phyloP scores from a whole-genome alignment of 805 yeast genomes.

The Ogataea siamensis region DNA sequence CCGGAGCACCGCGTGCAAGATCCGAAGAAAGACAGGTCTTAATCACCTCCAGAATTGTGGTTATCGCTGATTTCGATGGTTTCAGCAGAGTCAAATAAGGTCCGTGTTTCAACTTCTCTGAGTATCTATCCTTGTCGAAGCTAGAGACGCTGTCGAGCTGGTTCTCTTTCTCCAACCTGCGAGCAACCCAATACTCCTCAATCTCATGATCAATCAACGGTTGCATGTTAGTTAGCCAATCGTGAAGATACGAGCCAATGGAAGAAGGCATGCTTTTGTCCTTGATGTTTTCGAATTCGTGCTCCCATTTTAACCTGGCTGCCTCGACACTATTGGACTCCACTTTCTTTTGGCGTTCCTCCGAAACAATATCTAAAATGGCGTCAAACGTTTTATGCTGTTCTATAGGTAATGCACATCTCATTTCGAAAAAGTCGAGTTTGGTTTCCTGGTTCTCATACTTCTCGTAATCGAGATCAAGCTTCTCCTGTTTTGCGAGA shows the following conservation, averaged over 20 bases:
- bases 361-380: slow-evolving; percentile 67
- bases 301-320: slow-evolving; percentile 86
- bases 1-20: slow-evolving; percentile 74
- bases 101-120: slow-evolving; percentile 57
- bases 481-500: slow-evolving; percentile 22
- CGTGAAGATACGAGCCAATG: slow-evolving; percentile 73
- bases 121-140: slow-evolving; percentile 23
- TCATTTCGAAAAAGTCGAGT: slow-evolving; percentile 64
- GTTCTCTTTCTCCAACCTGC: slow-evolving; percentile 30
- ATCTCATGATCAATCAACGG: slow-evolving; percentile 72
- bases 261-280: slow-evolving; percentile 49
- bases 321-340: slow-evolving; percentile 82
- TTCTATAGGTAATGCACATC: slow-evolving; percentile 47
- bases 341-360: slow-evolving; percentile 68
- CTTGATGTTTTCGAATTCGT: slow-evolving; percentile 56
- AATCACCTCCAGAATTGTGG: slow-evolving; percentile 78
- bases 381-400: slow-evolving; percentile 58
- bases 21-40: slow-evolving; percentile 75
- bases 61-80: slow-evolving; percentile 78
- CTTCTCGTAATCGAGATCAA: slow-evolving; percentile 22
- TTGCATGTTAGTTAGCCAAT: slow-evolving; percentile 75
- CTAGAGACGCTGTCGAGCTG: slow-evolving; percentile 18
- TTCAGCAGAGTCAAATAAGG: slow-evolving; percentile 73
- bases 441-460: slow-evolving; percentile 11
- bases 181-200: slow-evolving; percentile 47